Base-by-base conservation (phyloP, 2,329 filamentous ascomycete species). In the Coleophoma eucalyptorum region DNA sequence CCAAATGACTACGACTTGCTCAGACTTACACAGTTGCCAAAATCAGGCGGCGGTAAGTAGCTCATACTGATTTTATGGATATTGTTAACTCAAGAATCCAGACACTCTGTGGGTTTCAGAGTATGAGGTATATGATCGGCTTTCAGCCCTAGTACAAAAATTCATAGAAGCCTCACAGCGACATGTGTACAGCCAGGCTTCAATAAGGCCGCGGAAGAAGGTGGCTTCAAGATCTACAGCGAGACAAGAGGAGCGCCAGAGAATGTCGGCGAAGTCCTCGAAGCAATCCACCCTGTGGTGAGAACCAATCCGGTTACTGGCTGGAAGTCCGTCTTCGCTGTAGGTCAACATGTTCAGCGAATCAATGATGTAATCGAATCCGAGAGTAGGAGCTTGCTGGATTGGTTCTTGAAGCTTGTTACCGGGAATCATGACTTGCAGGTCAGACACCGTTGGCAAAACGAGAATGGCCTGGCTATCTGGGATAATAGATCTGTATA, bases 71-170 rank as follows among this genome's bases (percentile, higher is more conserved):
- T 33, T 20, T n/a, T 11, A 32, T 33, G 12, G 8, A 40, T 11
- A n/a, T 11, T 26, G 32, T 21, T 56, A 32, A 53, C 32, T 15
- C 20, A 38, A 16, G 15, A 71, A n/a, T n/a, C 7, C 33, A 75
- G 75, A 79, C 63, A 86, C 84, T 0, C 74, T 87, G 6, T 87
- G 83, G 82, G 84, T 83, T 0, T 84, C 80, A 0, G 82, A 81
- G 0, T 86, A 86, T 60, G 83, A 87, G 57, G 66, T 86, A 12
- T 87, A 84, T 59, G 83, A 87, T 59, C 76, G 81, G 26, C 72
- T 88, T 51, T 83, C 78, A 4, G 68, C 71, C 2, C 69, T 78
- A 0, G 78, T 79, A 49, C 79, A 79, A 52, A 68, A 68, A 21
- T 85, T 86, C 63, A 72, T 86, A 26, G 81, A 86, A 50, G 65